Percentiles rank a stretch among this genome's conserved stretches.
Conservation (phyloP, 768 basidiomycete genomes). For the Ramaria sp. region DNA sequence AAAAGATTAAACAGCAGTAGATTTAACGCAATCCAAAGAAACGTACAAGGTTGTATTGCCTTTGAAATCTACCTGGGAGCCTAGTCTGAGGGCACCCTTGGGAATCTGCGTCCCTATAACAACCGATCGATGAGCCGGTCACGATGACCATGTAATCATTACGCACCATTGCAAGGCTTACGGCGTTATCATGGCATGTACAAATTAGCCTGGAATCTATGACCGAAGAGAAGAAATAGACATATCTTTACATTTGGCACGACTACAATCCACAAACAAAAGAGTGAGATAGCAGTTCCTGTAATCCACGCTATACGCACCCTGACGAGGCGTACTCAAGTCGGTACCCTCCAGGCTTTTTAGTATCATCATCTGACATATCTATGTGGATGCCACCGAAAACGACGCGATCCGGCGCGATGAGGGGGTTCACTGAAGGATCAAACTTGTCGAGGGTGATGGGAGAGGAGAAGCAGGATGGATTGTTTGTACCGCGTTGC, state of each 20-base stretch:
- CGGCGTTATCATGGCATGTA: constrained; percentile 39
- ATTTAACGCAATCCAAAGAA: constrained; percentile 5
- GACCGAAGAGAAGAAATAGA: constrained; percentile 10
- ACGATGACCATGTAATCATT: background rate
- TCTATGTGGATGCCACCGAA: background rate
- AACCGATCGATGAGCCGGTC: background rate
- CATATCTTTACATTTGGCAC: constrained; percentile 73
- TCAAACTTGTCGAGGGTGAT: background rate
- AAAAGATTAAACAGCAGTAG: background rate
- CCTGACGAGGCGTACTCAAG: constrained; percentile 62
- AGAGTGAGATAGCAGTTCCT: background rate
- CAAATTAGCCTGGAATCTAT: background rate
- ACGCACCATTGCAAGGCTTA: constrained; percentile 63
- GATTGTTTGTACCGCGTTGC: background rate
- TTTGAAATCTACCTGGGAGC: constrained; percentile 61
- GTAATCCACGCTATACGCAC: background rate
- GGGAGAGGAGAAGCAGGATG: background rate
- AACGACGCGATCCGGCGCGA: background rate
- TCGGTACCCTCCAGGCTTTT: constrained; percentile 53
- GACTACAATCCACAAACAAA: constrained; percentile 13
- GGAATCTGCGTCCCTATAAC: constrained; percentile 49
- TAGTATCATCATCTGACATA: constrained; percentile 32
- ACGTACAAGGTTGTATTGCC: constrained; percentile 61
- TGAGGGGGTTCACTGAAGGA: background rate
- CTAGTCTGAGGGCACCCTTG: constrained; percentile 68